Base-by-base conservation (phyloP, 106 monocot genomes). In the Dendrobium catenatum region DNA sequence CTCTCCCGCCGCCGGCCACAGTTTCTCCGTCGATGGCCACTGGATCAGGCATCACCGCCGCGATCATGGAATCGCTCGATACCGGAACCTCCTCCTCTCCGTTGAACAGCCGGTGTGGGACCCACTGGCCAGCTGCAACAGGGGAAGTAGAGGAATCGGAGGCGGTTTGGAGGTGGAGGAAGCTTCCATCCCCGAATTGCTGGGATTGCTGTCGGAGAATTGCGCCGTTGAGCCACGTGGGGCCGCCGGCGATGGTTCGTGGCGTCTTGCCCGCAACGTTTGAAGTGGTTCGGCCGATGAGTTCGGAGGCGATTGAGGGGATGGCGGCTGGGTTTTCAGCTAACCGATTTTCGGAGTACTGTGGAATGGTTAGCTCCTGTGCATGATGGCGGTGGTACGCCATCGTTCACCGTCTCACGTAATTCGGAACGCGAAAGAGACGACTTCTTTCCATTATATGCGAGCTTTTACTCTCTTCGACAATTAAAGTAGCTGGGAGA, bases 171-270 rank as follows among this genome's bases (percentile, higher is more conserved):
- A 37, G 37, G 37, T 37, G 37, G 37, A 37, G 3, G 37, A 37
- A 37, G 37, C 37, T 37, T 37, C 37, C 37, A 37, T 3, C 37
- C 37, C 3, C 37, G 37, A 37, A 37, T 37, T 37, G 37, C 37
- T 37, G 37, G 66, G 73, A 76, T 17, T 59, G 84, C 73, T 86
- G 84, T 40, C 83, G 82, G 72, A 85, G 88, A 47, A 88, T 85
- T 5, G 85, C 88, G 78, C 80, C 83, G 78, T 49, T 89, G 31
- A 89, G 85, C 89, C 89, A 89, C 13, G 87, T 72, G 26, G 88
- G 88, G 2, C 75, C 41, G 10, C 64, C 75, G 18, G 42, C 9
- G 54, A 9, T 54, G 13, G 54, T 9, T 16, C 54, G 37, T 37
- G 37, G 37, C 37, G 37, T 46, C 8, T 46, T 46, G 8, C 46